These are phyloP conservation scores for Coemansia sp. DNA, from an alignment of 192 early-diverging fungal species.

Conservation along the genomic window DNA sequence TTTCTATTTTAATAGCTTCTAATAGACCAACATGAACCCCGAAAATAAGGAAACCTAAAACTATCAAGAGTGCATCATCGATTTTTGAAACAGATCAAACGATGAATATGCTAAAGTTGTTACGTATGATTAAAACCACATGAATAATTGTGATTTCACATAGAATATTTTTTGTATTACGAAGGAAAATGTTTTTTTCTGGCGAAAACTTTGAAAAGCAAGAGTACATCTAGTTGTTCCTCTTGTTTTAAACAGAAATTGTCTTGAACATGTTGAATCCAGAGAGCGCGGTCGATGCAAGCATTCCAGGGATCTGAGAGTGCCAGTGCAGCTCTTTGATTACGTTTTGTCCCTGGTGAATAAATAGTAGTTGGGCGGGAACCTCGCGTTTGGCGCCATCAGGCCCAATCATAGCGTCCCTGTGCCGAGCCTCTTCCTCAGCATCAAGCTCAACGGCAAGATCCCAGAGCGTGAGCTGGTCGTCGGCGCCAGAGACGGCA, in stretches of 20 bases:
- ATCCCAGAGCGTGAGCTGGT: constrained; percentile 98
- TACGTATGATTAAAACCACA: too few relatives aligned
- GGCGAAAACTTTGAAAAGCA: too few relatives aligned
- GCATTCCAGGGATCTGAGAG: constrained; percentile 85
- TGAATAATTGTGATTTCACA: too few relatives aligned
- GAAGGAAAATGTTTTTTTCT: too few relatives aligned
- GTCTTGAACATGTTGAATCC: constrained; percentile 99
- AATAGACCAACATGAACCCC: too few relatives aligned
- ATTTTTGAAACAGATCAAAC: too few relatives aligned
- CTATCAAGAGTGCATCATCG: too few relatives aligned
- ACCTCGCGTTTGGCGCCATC: constrained; percentile 72
- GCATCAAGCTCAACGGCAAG: constrained; percentile 94
- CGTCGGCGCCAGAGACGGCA: constrained; percentile 88
- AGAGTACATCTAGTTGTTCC: too few relatives aligned
- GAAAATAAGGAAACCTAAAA: too few relatives aligned
- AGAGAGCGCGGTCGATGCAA: constrained; percentile 79
- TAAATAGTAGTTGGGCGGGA: constrained; percentile 92
- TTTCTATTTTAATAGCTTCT: too few relatives aligned
- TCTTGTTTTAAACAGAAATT: constrained; percentile 67
- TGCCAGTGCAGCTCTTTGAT: constrained; percentile 99
- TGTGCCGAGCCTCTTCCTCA: constrained; percentile 74
- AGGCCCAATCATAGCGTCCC: constrained; percentile 54
- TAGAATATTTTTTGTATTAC: too few relatives aligned
- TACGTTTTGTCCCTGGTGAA: constrained; percentile 90
- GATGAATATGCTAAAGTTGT: too few relatives aligned